Conservation (phyloP, 169 alveolate genomes). For the Perkinsus olseni region DNA sequence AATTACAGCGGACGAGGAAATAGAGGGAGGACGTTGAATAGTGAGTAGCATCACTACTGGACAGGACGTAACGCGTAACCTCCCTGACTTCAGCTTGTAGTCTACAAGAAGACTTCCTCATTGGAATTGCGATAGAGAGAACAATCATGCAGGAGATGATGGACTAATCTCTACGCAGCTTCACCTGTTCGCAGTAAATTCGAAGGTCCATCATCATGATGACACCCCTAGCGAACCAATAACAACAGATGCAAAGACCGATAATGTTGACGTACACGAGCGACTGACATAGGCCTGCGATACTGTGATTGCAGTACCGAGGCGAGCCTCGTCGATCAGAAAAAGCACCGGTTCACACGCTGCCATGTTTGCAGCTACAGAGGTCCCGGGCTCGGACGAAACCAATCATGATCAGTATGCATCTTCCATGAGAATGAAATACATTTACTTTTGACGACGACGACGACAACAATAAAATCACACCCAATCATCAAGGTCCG, state of each 20-base stretch:
- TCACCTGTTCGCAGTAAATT: background rate
- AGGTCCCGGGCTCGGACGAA: too few species aligned
- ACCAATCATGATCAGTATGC: too few species aligned
- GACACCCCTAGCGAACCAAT: background rate
- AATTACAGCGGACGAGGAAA: background rate
- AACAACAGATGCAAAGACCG: background rate
- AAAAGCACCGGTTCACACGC: too few species aligned
- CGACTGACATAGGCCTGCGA: too few species aligned
- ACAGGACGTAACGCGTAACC: background rate
- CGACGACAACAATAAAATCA: too few species aligned
- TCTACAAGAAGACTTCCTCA: background rate
- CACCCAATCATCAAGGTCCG: too few species aligned
- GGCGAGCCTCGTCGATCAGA: too few species aligned
- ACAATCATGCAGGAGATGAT: background rate
- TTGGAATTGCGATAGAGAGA: background rate
- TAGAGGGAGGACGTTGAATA: background rate
- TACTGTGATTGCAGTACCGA: too few species aligned
- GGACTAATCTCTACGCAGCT: background rate
- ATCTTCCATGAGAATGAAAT: too few species aligned
- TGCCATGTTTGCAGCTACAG: too few species aligned
- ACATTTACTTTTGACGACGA: too few species aligned
- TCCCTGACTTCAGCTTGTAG: background rate
- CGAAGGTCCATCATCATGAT: background rate
- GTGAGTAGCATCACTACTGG: background rate
- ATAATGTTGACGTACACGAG: too few species aligned